Base-by-base conservation (phyloP, 768 basidiomycete genomes). In the Russula foetens region DNA sequence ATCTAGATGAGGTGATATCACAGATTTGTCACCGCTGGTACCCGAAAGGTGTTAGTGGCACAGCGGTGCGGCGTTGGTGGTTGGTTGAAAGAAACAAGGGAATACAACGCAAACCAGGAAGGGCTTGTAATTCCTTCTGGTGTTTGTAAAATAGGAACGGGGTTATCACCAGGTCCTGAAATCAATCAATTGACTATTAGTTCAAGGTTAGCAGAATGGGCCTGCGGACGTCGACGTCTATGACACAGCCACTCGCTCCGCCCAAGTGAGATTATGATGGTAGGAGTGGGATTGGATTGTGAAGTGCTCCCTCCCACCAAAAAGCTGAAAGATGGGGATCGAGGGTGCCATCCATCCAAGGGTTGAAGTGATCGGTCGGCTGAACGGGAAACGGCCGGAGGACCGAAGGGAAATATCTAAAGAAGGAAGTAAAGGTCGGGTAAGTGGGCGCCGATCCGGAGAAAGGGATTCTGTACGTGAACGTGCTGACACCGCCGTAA, bases 31-130 rank as follows among this genome's bases (percentile, higher is more conserved):
- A 15, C 6, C 35, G 17, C 29, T 33, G 19, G 21, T 90, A 41
- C 39, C 71, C 88, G 84, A 0, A 91, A 89, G 70, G 93, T 70
- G 83, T 84, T 17, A 84, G 86, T 72, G 90, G 92, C 72, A 94
- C 93, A 68, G 73, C n/a, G 76, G 6, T 75, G 76, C 8, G 17
- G 57, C 58, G 17, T 6, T 68, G 65, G 15, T 68, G 64, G 15
- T 54, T 49, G 66, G 12, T 54, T 53, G 24, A 48, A 41, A 46
- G 50, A 49, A 39, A 59, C 57, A 53, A 63, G 19, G 54, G 45
- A 63, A 49, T 52, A 65, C 64, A 65, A 65, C 19, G 46, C 53
- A 35, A 21, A 49, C 62, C 35, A 53, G 50, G 62, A 47, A 48
- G 46, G 64, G 47, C 43, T 47, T 51, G 57, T 54, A 35, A 45